Evolutionary conservation across 202 grass and related monocot species (phyloP), one percentile per base, ranked within the genome.

Genomic region (Panicum hallii): DNA sequence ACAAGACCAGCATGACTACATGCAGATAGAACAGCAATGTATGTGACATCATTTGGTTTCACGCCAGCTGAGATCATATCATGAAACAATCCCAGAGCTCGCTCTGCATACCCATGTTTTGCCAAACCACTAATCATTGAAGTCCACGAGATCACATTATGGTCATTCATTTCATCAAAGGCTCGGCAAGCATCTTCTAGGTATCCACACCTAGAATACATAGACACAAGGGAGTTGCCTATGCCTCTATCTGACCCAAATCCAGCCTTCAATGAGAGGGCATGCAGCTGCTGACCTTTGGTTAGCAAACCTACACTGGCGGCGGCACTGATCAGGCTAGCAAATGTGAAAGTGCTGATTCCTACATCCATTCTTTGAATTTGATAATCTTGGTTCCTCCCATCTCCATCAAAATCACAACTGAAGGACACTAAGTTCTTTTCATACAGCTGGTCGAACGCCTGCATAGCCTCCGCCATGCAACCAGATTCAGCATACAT

Each of bases 181-280:
- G 63, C 81, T 78, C 16, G 75, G 61, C 85, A 89, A 67, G 93
- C 91, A 79, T 98, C 87, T 11, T 93, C 89, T 82, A 93, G 86
- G 82, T 91, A 74, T 38, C 93, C 95, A 46, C 95, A 95, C 72
- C 91, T 98, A 54, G 93, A 93, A 71, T 98, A 98, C 93, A 98
- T 93, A 46, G 93, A 90, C 66, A 98, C 87, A 90, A 98, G 88
- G 19, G 93, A 95, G 66, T 95, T 94, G 19, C 83, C 57, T 71
- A 95, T 78, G 43, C 70, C 78, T 75, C 72, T 79, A 88, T 95
- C 89, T 63, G 70, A 90, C 26, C 63, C 75, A 79, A 95, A 94
- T 86, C 93, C 93, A 67, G 83, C 61, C 62, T 98, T 95, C 23
- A 98, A 60, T 56, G 92, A 69, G 67, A 92, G 72, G 28, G 91